phyloP scores from a whole-genome alignment of 2,329 filamentous ascomycete genomes.

The Penicillium sp. region DNA sequence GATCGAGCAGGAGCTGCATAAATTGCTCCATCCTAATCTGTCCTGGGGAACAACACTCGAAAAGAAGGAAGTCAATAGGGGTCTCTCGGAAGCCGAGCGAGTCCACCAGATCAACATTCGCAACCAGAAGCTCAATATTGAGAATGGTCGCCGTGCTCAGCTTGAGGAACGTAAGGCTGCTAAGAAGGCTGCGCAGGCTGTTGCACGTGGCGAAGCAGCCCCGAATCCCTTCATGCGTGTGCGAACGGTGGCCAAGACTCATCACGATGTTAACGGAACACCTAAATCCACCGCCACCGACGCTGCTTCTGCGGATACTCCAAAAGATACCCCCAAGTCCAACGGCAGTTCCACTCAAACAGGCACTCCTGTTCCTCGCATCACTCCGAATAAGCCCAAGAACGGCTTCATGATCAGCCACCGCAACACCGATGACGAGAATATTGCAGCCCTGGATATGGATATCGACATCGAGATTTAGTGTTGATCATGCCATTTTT shows the following conservation, averaged over 20 bases:
- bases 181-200: conserved; percentile 60
- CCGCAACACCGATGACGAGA: conserved; percentile 84
- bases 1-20: conserved; percentile 51
- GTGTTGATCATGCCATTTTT: not conserved
- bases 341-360: conserved; percentile 50
- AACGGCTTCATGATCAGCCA: conserved; percentile 65
- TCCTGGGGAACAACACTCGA: conserved; percentile 69
- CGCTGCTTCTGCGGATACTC: conserved; percentile 34
- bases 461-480: conserved; percentile 89
- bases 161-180: conserved; percentile 70
- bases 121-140: conserved; percentile 80
- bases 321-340: conserved; percentile 51
- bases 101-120: conserved; percentile 79
- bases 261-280: conserved; percentile 56
- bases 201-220: conserved; percentile 63
- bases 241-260: conserved; percentile 66
- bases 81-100: conserved; percentile 69
- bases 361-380: conserved; percentile 47
- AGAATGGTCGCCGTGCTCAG: conserved; percentile 87
- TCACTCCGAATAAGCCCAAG: conserved; percentile 38
- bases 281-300: conserved; percentile 31
- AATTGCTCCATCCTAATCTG: conserved; percentile 58
- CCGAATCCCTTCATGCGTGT: conserved; percentile 58
- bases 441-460: conserved; percentile 83
- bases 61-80: conserved; percentile 55